Evolutionary conservation across 345 rosid genomes (phyloP).

Genomic region (Chamaenerion angustifolium): DNA sequence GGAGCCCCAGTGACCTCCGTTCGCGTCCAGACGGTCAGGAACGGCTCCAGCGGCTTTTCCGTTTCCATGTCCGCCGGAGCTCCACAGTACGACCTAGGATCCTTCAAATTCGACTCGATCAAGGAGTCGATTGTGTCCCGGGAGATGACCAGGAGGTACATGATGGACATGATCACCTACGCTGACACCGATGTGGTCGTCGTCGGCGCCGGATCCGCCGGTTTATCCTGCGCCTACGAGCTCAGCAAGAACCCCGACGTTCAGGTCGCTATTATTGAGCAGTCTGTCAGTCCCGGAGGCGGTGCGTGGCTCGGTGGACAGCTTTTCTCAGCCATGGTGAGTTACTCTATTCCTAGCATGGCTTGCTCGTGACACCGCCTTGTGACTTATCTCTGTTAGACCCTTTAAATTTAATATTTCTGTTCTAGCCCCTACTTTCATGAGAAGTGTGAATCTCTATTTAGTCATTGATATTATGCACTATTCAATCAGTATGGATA

Average conservation of each 20-base stretch:
- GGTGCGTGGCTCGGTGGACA: slow-evolving; percentile 61
- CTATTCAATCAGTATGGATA: no score
- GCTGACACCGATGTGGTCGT: slow-evolving; percentile 35
- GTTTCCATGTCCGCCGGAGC: slow-evolving; percentile 13
- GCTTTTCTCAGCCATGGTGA: slow-evolving; percentile 45
- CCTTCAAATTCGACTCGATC: slow-evolving; percentile 28
- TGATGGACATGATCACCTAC: slow-evolving; percentile 29
- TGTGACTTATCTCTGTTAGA: no score
- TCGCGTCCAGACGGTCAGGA: slow-evolving; percentile 5
- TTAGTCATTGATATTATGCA: no score
- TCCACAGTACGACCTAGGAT: slow-evolving; percentile 16
- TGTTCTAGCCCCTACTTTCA: no score
- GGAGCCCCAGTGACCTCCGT: slow-evolving; percentile 15
- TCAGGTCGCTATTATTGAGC: slow-evolving; percentile 32
- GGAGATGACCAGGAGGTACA: slow-evolving; percentile 32
- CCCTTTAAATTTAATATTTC: no score
- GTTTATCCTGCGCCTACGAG: slow-evolving; percentile 33
- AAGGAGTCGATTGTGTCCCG: slow-evolving; percentile 27
- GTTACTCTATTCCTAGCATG: not conserved
- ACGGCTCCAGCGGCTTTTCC: not conserved
- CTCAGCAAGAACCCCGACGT: slow-evolving; percentile 33
- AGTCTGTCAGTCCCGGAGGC: slow-evolving; percentile 51
- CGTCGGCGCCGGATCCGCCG: slow-evolving; percentile 36
- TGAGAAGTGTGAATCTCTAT: no score
- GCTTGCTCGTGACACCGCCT: no score